Evolutionary conservation across 2,329 filamentous ascomycete genomes (phyloP).

Genomic region (Alternaria hordeiaustralica): DNA sequence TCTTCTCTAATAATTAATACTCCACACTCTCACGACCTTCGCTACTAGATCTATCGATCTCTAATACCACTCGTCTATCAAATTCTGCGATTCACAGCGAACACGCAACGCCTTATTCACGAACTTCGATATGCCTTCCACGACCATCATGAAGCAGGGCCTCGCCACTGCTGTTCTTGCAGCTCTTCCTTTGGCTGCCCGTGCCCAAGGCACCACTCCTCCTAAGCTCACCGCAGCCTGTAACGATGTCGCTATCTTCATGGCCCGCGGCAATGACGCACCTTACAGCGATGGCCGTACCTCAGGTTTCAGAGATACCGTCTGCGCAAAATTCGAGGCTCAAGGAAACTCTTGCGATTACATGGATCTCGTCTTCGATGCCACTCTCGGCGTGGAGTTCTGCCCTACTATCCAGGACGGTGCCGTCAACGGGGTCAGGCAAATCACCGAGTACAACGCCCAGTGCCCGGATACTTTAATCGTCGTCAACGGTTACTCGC

Average conservation of each 20-base stretch:
- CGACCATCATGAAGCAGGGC: constrained; percentile 5
- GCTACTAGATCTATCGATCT: background rate
- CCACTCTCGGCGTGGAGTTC: constrained; percentile 1
- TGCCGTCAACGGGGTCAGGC: constrained; percentile 7
- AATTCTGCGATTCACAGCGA: background rate
- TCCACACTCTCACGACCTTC: background rate
- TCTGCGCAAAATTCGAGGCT: constrained; percentile 6
- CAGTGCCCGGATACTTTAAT: constrained; percentile 7
- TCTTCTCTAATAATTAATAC: constrained; percentile 3
- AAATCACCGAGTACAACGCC: constrained; percentile 14
- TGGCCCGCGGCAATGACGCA: constrained; percentile 13
- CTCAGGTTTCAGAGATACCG: constrained; percentile 5
- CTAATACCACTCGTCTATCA: background rate
- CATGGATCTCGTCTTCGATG: constrained; percentile 11
- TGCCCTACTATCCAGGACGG: constrained; percentile 11
- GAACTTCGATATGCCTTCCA: background rate
- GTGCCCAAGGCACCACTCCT: constrained; percentile 5
- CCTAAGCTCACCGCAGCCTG: constrained; percentile 7
- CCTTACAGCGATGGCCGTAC: constrained; percentile 11
- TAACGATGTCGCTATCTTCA: constrained; percentile 11
- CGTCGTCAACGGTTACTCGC: constrained; percentile 10
- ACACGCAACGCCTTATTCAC: background rate
- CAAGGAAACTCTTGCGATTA: constrained; percentile 10
- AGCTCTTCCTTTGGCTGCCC: constrained; percentile 4
- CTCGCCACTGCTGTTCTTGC: constrained; percentile 12